Percentiles rank a stretch among this genome's conserved stretches.
Evolutionary conservation across 2,329 filamentous ascomycete species (phyloP).

Genomic region (Neurospora crassa): DNA sequence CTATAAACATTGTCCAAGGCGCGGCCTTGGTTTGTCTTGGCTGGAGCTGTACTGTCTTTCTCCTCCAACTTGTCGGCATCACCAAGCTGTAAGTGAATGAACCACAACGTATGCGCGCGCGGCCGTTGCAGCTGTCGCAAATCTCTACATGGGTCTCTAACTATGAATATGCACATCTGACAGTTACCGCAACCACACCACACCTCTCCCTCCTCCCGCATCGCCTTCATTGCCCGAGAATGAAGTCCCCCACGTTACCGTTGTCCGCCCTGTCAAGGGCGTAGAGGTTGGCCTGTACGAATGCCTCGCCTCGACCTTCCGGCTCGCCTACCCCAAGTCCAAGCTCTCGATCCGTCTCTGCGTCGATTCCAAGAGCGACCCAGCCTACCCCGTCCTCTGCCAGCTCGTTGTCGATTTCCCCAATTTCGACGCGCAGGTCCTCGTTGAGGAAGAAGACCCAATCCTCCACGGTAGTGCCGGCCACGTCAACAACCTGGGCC

Average conservation of each 20-base stretch:
- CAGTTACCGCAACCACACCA: constrained; percentile 46
- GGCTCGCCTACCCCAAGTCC: constrained; percentile 66
- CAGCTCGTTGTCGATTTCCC: constrained; percentile 67
- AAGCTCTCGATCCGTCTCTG: constrained; percentile 78
- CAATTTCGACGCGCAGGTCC: constrained; percentile 57
- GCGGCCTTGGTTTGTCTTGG: constrained; percentile 38
- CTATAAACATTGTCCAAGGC: constrained; percentile 21
- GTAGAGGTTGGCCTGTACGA: constrained; percentile 85
- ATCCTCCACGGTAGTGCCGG: constrained; percentile 47
- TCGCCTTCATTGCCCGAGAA: constrained; percentile 40
- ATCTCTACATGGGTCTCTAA: neutral
- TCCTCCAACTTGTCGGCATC: constrained; percentile 47
- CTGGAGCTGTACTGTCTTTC: constrained; percentile 43
- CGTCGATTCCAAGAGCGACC: constrained; percentile 63
- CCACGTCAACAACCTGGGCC: constrained; percentile 56
- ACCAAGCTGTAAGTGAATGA: constrained; percentile 40
- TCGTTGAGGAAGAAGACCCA: constrained; percentile 76
- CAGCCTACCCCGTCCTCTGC: constrained; percentile 65
- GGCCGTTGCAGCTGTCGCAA: neutral
- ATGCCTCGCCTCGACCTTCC: constrained; percentile 79
- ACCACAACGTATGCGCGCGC: neutral
- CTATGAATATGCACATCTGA: neutral
- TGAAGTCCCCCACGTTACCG: constrained; percentile 70
- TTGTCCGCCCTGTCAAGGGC: constrained; percentile 89
- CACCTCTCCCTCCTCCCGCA: constrained; percentile 35